These are phyloP conservation scores for Globisporangium middletonii DNA, from an alignment of 352 stramenopile genomes.

Conservation along the genomic window DNA sequence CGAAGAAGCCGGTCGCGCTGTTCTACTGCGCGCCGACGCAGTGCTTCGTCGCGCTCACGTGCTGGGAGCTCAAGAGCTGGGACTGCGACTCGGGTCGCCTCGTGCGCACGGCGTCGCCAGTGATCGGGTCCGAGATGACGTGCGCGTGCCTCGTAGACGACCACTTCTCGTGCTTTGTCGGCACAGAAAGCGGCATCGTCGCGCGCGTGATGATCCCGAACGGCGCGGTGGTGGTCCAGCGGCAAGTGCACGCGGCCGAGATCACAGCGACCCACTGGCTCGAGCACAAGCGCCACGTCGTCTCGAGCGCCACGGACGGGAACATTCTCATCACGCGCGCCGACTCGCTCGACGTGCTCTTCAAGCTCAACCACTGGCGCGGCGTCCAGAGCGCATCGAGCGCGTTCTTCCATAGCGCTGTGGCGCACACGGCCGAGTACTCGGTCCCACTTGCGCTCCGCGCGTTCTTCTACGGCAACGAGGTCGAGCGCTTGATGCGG, in stretches of 20 bases:
- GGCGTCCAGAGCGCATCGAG: constrained; percentile 21
- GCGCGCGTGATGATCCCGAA: constrained; percentile 33
- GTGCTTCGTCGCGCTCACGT: constrained; percentile 28
- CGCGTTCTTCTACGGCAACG: constrained; percentile 25
- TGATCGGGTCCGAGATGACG: constrained; percentile 25
- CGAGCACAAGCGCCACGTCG: constrained; percentile 11
- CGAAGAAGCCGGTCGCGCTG: constrained; percentile 26
- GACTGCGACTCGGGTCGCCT: constrained; percentile 17
- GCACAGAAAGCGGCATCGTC: constrained; percentile 29
- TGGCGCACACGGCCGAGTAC: constrained; percentile 11
- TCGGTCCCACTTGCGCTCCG: constrained; percentile 24
- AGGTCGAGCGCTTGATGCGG: constrained; percentile 25
- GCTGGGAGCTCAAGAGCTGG: constrained; percentile 25
- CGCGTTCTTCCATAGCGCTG: constrained; percentile 20
- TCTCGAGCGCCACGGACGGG: constrained; percentile 25
- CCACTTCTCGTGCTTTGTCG: constrained; percentile 37
- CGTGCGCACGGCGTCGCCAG: constrained; percentile 11
- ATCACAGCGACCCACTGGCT: constrained; percentile 22
- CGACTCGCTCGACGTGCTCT: constrained; percentile 26
- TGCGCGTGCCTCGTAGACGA: constrained; percentile 29
- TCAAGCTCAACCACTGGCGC: constrained; percentile 39
- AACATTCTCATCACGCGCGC: constrained; percentile 27
- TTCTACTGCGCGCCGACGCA: constrained; percentile 20
- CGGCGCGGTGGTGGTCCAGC: constrained; percentile 22
- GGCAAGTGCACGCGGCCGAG: constrained; percentile 19